A percentile compares a stretch with the other conserved stretches of the same genome.
Evolutionary conservation across 345 rosid genomes (phyloP).

Genomic region (Combretum micranthum): DNA sequence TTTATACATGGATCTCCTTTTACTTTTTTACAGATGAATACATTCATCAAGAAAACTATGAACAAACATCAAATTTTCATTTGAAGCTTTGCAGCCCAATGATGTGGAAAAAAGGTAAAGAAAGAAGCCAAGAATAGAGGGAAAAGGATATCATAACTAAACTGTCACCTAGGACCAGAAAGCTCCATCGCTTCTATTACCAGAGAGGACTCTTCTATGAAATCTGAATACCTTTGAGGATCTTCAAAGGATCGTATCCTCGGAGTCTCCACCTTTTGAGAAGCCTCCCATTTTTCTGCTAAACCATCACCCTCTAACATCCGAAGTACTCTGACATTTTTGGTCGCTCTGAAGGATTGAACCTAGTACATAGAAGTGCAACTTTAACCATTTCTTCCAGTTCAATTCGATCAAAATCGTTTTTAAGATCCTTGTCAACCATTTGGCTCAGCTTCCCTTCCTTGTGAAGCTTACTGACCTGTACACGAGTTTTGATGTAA

Average conservation of each 20-base stretch:
- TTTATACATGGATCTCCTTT: constrained; percentile 5
- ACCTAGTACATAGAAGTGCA: constrained; percentile 35
- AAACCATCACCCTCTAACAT: constrained; percentile 45
- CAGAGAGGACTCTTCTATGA: constrained; percentile 82
- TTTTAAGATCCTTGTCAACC: constrained; percentile 74
- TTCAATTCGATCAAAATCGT: constrained; percentile 57
- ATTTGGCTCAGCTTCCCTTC: constrained; percentile 64
- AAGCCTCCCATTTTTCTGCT: constrained; percentile 45
- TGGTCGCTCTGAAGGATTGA: constrained; percentile 35
- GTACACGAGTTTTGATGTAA: constrained; percentile 5
- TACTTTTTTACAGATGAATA: constrained; percentile 12
- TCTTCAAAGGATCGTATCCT: constrained; percentile 34
- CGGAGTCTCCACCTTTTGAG: constrained; percentile 48
- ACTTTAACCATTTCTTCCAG: constrained; percentile 40
- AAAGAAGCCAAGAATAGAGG: not conserved
- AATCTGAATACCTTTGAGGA: constrained; percentile 58
- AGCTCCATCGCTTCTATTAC: constrained; percentile 96
- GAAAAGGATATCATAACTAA: not conserved
- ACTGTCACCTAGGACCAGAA: constrained; percentile 75
- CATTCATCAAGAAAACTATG: constrained; percentile 1
- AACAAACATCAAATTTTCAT: not conserved
- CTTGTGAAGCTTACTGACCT: constrained; percentile 89
- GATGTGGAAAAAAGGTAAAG: no score
- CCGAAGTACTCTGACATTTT: constrained; percentile 43
- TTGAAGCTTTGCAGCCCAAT: not conserved